These are phyloP conservation scores for Hibiscus syriacus DNA, from an alignment of 345 rosid genomes.

Conservation along the genomic window DNA sequence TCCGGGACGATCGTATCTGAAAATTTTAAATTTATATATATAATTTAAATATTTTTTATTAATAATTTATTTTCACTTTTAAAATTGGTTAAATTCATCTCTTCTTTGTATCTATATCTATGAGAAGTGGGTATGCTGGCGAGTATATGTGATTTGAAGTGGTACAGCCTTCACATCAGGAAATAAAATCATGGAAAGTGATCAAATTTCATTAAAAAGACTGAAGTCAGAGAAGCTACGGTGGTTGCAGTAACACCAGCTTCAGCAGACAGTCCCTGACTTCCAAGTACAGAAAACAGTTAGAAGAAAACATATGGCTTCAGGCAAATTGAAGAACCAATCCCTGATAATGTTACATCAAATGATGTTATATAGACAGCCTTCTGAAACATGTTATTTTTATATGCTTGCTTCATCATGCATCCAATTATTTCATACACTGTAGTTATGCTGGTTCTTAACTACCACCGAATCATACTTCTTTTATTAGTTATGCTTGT, in stretches of 20 bases:
- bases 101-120: too few relatives aligned
- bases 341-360: conserved; percentile 62
- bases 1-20: too few relatives aligned
- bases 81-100: too few relatives aligned
- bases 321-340: conserved; percentile 68
- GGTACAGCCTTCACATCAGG: conserved; percentile 33
- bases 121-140: not conserved
- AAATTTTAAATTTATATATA: too few relatives aligned
- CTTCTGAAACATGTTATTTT: conserved; percentile 59
- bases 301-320: conserved; percentile 78
- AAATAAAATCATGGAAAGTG: conserved; percentile 18
- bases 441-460: too few relatives aligned
- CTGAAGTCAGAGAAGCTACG: conserved; percentile 42
- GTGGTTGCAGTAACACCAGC: conserved; percentile 54
- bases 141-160: conserved; percentile 42
- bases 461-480: too few relatives aligned
- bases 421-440: too few relatives aligned
- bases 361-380: conserved; percentile 62
- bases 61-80: too few relatives aligned
- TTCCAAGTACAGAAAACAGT: conserved; percentile 47
- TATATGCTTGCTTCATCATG: not conserved
- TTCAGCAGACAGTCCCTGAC: conserved; percentile 47
- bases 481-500: too few relatives aligned
- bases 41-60: too few relatives aligned
- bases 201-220: conserved; percentile 25